Percentiles rank a stretch among this genome's conserved stretches.
These are phyloP conservation scores for Exophiala sp. DNA, from an alignment of 2,329 filamentous ascomycete species.

Conservation along the genomic window DNA sequence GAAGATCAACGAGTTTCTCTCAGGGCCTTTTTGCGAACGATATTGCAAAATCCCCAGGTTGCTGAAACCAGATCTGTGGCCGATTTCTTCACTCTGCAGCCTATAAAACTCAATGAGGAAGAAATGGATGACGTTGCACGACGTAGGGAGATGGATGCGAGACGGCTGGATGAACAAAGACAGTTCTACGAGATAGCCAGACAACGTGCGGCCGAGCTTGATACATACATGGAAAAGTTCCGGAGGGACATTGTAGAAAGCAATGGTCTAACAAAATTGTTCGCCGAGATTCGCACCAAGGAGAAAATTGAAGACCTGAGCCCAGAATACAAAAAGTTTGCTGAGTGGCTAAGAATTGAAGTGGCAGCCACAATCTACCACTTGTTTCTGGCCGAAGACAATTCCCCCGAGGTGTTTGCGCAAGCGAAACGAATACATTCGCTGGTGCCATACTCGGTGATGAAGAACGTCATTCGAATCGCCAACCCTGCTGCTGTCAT, in stretches of 20 bases:
- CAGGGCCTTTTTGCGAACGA: slow-evolving; percentile 80
- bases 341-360: slow-evolving; percentile 96
- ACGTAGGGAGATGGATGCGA: slow-evolving; percentile 79
- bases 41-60: slow-evolving; percentile 80
- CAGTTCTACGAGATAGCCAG: slow-evolving; percentile 94
- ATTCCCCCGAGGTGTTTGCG: slow-evolving; percentile 92
- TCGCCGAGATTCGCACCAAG: slow-evolving; percentile 89
- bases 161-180: slow-evolving; percentile 85
- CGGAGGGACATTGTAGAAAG: slow-evolving; percentile 64
- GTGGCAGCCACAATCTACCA: slow-evolving; percentile 96
- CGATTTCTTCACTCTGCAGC: slow-evolving; percentile 74
- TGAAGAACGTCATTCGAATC: slow-evolving; percentile 96
- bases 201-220: slow-evolving; percentile 83
- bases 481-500: slow-evolving; percentile 96
- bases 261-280: slow-evolving; percentile 86
- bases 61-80: slow-evolving; percentile 77
- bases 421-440: slow-evolving; percentile 94
- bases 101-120: slow-evolving; percentile 72
- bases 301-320: slow-evolving; percentile 81
- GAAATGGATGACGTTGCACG: slow-evolving; percentile 77
- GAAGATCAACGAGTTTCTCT: slow-evolving; percentile 90
- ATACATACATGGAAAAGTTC: slow-evolving; percentile 93
- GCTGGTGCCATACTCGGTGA: slow-evolving; percentile 82
- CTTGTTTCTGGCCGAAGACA: slow-evolving; percentile 94
- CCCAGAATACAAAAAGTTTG: slow-evolving; percentile 95